Base-by-base conservation (phyloP, 2,329 filamentous ascomycete species). In the Teratosphaeria zuluensis region DNA sequence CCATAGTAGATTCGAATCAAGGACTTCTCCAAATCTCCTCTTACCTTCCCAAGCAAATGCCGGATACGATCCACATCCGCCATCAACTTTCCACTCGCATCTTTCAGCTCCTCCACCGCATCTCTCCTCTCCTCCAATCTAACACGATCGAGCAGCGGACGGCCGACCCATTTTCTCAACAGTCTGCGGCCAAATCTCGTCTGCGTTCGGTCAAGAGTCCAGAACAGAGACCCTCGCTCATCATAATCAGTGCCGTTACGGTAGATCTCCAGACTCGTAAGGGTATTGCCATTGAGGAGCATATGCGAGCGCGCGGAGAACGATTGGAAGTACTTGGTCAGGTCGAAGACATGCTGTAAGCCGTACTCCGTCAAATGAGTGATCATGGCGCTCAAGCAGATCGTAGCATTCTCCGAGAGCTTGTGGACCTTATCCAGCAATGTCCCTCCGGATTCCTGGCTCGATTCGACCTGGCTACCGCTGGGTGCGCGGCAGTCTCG, bases 381-480 rank as follows among this genome's bases (percentile, higher is more conserved):
- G 66, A 99, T 97, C 92, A 99, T 96, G 11, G 92, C 89, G 3
- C 94, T 96, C 14, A 99, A 80, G 73, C 94, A 99, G 48, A 96
- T 85, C 0, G 88, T 96, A 42, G 96, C 90, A 51, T 88, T 81
- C 66, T 95, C 90, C 0, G 92, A 88, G 12, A 99, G 80, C 62
- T 85, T 86, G 58, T 97, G 80, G 35, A 96, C 90, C 66, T 90
- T 92, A 68, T 96, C 89, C 2, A 99, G 81, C 1, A 96, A 78
- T 32, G 81, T 80, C 6, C 42, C 42, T 46, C 81, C 83, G 65
- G 71, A 68, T 65, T 75, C 60, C 52, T 73, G 72, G 4, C 73
- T 72, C 9, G 64, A 75, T 65, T 57, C 78, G 72, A 53, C 79
- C 74, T 8, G 80, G 77, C 68, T 69, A 1, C 64, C 61, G 6